These are phyloP conservation scores for Amniculicola lignicola DNA, from an alignment of 495 filamentous ascomycete species.

Conservation along the genomic window DNA sequence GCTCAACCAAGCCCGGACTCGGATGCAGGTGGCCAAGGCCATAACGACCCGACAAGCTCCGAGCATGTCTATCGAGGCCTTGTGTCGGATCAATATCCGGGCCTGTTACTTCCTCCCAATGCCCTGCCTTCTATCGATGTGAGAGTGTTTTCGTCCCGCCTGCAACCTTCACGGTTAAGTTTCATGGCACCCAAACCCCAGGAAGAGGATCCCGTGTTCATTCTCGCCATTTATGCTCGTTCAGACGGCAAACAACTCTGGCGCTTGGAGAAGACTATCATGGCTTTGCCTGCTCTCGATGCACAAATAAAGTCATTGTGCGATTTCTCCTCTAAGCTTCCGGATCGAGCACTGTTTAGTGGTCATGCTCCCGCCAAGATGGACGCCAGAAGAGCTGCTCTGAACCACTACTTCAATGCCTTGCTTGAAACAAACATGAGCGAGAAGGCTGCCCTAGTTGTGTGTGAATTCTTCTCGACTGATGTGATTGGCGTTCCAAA, in stretches of 20 bases:
- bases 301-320: slow-evolving; percentile 68
- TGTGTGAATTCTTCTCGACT: slow-evolving; percentile 85
- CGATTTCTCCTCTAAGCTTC: slow-evolving; percentile 66
- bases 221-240: slow-evolving; percentile 76
- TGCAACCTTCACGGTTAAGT: slow-evolving; percentile 84
- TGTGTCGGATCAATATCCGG: slow-evolving; percentile 77
- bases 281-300: slow-evolving; percentile 78
- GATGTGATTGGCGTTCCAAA: slow-evolving; percentile 76
- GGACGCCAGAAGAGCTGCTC: slow-evolving; percentile 75
- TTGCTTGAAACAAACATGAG: slow-evolving; percentile 79
- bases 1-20: slow-evolving; percentile 40
- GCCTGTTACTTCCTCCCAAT: slow-evolving; percentile 80
- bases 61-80: slow-evolving; percentile 63
- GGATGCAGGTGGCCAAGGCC: slow-evolving; percentile 41
- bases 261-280: slow-evolving; percentile 87
- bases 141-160: slow-evolving; percentile 84
- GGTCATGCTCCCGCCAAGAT: slow-evolving; percentile 94
- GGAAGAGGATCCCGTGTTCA: slow-evolving; percentile 92
- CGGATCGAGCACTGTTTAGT: slow-evolving; percentile 80
- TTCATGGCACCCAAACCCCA: slow-evolving; percentile 62
- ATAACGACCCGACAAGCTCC: slow-evolving; percentile 35
- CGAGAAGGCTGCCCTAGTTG: slow-evolving; percentile 69
- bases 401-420: slow-evolving; percentile 81
- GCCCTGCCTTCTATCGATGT: slow-evolving; percentile 84
- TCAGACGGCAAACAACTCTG: slow-evolving; percentile 79